Evolutionary conservation across 495 filamentous ascomycete species (phyloP), one percentile per base, ranked within the genome.

Genomic region (Annulohypoxylon nitens): DNA sequence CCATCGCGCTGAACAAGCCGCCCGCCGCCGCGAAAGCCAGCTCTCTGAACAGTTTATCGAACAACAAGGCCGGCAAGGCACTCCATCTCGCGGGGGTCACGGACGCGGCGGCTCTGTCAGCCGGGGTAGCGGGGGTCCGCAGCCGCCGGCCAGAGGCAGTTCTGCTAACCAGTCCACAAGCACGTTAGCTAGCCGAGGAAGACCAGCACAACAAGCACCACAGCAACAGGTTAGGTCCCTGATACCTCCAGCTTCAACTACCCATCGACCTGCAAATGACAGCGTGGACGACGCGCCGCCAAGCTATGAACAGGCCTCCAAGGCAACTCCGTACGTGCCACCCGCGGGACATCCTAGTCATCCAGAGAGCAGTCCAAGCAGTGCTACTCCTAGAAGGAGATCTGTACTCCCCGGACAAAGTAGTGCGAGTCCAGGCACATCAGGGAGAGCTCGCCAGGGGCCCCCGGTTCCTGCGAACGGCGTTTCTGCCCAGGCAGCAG

Each of bases 291-390:
- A 86, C 0, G 90, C 92, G 3, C 93, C 93, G 10, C 93, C 93
- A 5, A 90, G 88, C 12, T 97, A 97, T 77, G 93, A 96, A 80
- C 91, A 95, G 82, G 91, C 92, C 7, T 87, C 92, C 0, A 88
- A 85, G 34, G 85, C 86, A 55, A 86, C 84, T 6, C 85, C 86
- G 5, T 94, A 93, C 70, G 81, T 89, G 10, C 90, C 91, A 3
- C 90, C 91, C 0, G 77, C 81, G 20, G 83, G 87, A 16, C 87
- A 89, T 66, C 88, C 92, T 0, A 84, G 83, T 30, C 84, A 85
- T 75, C 85, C 88, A 41, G 75, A 75, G n/a, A 84, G 84, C 60
- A 83, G 72, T 23, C 79, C 79, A 12, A 75, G 64, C 39, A 76
- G 37, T 34, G 54, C 65, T 34, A 69, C 61, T 53, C 57, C 77